A percentile compares a stretch with the other conserved stretches of the same genome.
These are phyloP conservation scores for Iberis amara DNA, from an alignment of 441 rosid species.

Conservation along the genomic window DNA sequence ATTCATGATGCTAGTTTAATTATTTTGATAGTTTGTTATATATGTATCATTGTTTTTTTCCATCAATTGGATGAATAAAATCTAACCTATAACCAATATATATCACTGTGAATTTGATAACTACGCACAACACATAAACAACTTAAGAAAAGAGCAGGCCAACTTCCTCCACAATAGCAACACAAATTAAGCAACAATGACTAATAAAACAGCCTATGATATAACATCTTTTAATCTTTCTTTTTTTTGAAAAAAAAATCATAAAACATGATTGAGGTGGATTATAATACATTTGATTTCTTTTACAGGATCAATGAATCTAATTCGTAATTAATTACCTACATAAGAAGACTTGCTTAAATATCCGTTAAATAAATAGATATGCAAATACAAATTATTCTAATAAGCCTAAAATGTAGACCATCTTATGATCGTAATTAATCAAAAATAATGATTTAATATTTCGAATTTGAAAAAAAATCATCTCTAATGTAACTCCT, in stretches of 20 bases:
- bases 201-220: slow-evolving; percentile 12
- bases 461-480: too few species aligned
- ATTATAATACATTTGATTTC: slow-evolving; percentile 5
- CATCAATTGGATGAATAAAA: too few species aligned
- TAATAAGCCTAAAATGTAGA: too few species aligned
- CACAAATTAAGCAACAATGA: slow-evolving; percentile 35
- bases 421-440: too few species aligned
- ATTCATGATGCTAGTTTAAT: too few species aligned
- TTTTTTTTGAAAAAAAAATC: slow-evolving; percentile 20
- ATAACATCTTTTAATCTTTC: slow-evolving; percentile 8
- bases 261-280: slow-evolving; percentile 22
- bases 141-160: slow-evolving; percentile 42
- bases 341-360: slow-evolving; percentile 9
- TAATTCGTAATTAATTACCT: slow-evolving; percentile 21
- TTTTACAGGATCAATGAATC: slow-evolving; percentile 6
- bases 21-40: too few species aligned
- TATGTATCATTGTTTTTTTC: too few species aligned
- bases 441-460: too few species aligned
- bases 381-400: too few species aligned
- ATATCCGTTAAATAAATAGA: slow-evolving; percentile 15
- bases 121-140: slow-evolving; percentile 19
- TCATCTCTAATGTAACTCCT: too few species aligned
- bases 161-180: slow-evolving; percentile 52
- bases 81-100: too few species aligned
- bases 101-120: slow-evolving; percentile 18